Evolutionary conservation across 2,329 filamentous ascomycete genomes (phyloP), one percentile per base, ranked within the genome.

Genomic region (Ophidiomyces ophidiicola): DNA sequence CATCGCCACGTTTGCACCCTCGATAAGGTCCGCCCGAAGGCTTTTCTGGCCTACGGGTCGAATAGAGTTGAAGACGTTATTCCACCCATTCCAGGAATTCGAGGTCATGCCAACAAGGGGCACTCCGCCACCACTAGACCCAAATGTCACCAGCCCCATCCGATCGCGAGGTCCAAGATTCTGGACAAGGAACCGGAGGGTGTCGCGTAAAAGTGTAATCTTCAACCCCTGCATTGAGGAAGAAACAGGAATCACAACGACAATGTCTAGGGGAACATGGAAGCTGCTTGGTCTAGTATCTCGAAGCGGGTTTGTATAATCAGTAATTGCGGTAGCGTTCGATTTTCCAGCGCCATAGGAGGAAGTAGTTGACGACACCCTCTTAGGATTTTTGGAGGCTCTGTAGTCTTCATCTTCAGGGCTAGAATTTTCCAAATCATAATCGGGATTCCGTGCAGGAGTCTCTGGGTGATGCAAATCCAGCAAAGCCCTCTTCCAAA

Each of bases 171-270:
- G 86, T 21, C 90, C 90, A 0, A 98, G 75, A 33, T 77, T 88
- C 49, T 80, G 74, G 2, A 98, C 84, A 60, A 98, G 79, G 58
- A 96, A 98, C 43, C 82, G 84, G 24, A 98, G 70, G 0, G 88
- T 82, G 60, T 98, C 90, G 29, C 86, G 79, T 10, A 98, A 76
- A 1, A 98, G 70, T 45, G 88, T 93, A 55, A 96, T 94, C 66
- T 98, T 98, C 44, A 98, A 75, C n/a, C 90, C 90, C 61, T 96
- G 90, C 88, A 96, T 98, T 0, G 90, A 96, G 1, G 88, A 93
- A 0, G 90, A 96, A 4, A 98, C 86, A 0, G 90, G 90, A 23
- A 98, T 87, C 15, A 98, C 90, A 0, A 96, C 85, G 0, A 98
- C 88, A 20, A 98, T 78, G 55, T 98, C 90, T 39, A 96, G 76